Evolutionary conservation across 2,329 filamentous ascomycete genomes (phyloP).

Genomic region (Gaeumannomyces tritici): DNA sequence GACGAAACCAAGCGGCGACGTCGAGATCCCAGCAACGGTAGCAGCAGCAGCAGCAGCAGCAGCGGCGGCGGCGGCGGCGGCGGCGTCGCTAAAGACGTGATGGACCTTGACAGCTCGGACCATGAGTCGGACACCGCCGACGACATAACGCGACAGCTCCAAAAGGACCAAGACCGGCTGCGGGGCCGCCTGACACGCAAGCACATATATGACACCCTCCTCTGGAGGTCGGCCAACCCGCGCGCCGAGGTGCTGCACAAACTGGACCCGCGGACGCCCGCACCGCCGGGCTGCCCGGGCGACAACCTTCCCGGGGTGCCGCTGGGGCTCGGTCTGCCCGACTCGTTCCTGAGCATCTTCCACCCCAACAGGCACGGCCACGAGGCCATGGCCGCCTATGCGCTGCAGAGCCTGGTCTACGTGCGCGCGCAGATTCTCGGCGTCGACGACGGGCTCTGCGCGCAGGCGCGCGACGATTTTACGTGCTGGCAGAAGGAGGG

Average conservation of each 20-base stretch:
- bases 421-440: slow-evolving; percentile 13
- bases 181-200: background rate
- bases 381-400: slow-evolving; percentile 17
- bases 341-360: slow-evolving; percentile 19
- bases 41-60: no score
- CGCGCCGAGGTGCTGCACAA: slow-evolving; percentile 12
- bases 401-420: no score
- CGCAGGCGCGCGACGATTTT: slow-evolving; percentile 10
- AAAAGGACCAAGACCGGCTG: background rate
- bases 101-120: background rate
- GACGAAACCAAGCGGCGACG: slow-evolving; percentile 6
- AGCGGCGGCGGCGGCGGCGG: no score
- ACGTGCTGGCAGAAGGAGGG: slow-evolving; percentile 17
- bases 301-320: slow-evolving; percentile 8
- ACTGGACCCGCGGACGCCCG: slow-evolving; percentile 14
- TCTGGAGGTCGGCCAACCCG: slow-evolving; percentile 15
- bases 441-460: slow-evolving; percentile 7
- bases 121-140: background rate
- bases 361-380: slow-evolving; percentile 21
- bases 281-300: slow-evolving; percentile 17
- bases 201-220: slow-evolving; percentile 13
- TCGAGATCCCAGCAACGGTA: no score
- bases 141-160: background rate
- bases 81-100: slow-evolving; percentile 5
- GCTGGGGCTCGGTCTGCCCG: slow-evolving; percentile 18